phyloP scores from a whole-genome alignment of 1,284 basidiomycete genomes.

The Coniophora puteana region DNA sequence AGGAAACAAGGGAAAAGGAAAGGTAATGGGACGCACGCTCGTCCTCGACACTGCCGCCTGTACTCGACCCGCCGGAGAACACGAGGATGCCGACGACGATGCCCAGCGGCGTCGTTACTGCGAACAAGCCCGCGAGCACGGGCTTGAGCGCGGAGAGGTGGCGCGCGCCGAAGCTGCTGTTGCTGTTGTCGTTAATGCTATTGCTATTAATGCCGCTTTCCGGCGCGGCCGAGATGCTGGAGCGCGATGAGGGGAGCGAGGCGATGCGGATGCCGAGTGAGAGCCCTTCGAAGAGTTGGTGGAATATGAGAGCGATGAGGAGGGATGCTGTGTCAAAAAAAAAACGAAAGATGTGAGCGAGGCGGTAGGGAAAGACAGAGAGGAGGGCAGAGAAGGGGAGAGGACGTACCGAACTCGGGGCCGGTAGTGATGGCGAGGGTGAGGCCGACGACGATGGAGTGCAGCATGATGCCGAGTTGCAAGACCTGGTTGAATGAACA shows the following conservation, averaged over 20 bases:
- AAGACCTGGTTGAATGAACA: constrained; percentile 46
- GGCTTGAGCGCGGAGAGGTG: constrained; percentile 38
- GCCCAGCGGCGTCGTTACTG: constrained; percentile 65
- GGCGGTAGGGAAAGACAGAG: constrained; percentile 3
- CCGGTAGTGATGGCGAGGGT: constrained; percentile 67
- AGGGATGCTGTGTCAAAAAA: constrained; percentile 50
- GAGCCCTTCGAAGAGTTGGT: constrained; percentile 78
- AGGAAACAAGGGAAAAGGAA: neutral
- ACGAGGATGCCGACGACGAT: constrained; percentile 53
- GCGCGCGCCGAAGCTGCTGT: too few species aligned
- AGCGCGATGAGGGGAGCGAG: constrained; percentile 43
- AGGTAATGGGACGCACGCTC: constrained; percentile 20
- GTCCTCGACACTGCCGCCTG: constrained; percentile 25
- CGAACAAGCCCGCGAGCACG: constrained; percentile 59
- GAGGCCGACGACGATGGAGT: constrained; percentile 73
- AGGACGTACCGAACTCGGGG: constrained; percentile 60
- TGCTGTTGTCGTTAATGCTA: too few species aligned
- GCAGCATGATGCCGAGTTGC: constrained; percentile 79
- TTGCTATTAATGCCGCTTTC: too few species aligned
- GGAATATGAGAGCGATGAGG: constrained; percentile 70
- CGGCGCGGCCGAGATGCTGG: too few species aligned
- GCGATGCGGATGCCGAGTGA: constrained; percentile 77
- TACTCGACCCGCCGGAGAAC: too few species aligned
- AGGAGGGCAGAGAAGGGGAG: neutral
- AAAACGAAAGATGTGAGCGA: constrained; percentile 5